Conservation (phyloP, 495 filamentous ascomycete genomes). For the Penicillium turbatum region DNA sequence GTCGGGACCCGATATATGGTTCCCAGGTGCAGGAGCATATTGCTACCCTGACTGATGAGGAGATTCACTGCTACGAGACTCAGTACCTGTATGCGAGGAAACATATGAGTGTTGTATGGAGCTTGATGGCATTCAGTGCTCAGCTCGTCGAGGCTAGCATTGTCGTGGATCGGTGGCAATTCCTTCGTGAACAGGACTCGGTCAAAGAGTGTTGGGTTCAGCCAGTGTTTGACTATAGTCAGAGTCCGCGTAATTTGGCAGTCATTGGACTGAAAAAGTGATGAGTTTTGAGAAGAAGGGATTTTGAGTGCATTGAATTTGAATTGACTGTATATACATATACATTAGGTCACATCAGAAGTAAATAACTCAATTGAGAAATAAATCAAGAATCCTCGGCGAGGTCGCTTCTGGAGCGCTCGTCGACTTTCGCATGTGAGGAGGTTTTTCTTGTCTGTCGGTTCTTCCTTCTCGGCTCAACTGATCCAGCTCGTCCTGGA, state of each 20-base stretch:
- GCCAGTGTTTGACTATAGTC: slow-evolving; percentile 78
- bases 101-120: slow-evolving; percentile 83
- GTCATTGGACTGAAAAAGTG: slow-evolving; percentile 82
- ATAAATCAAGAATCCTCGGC: too few species aligned
- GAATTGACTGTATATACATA: too few species aligned
- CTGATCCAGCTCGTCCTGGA: too few species aligned
- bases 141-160: slow-evolving; percentile 82
- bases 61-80: slow-evolving; percentile 65
- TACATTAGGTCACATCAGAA: too few species aligned
- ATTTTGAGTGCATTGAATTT: background rate
- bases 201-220: slow-evolving; percentile 82
- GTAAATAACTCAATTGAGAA: too few species aligned
- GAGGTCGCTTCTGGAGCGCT: too few species aligned
- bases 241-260: slow-evolving; percentile 83
- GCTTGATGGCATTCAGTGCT: slow-evolving; percentile 91
- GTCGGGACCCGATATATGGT: slow-evolving; percentile 52
- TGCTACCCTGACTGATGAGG: slow-evolving; percentile 62
- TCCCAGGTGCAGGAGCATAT: slow-evolving; percentile 56
- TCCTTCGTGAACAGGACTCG: slow-evolving; percentile 66
- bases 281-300: background rate
- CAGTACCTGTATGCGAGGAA: slow-evolving; percentile 62
- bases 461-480: too few species aligned
- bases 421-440: too few species aligned
- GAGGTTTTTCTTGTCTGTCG: too few species aligned
- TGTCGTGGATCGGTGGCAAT: slow-evolving; percentile 88